Evolutionary conservation across 2,329 filamentous ascomycete species (phyloP).

Genomic region (Sphaerulina populicola): DNA sequence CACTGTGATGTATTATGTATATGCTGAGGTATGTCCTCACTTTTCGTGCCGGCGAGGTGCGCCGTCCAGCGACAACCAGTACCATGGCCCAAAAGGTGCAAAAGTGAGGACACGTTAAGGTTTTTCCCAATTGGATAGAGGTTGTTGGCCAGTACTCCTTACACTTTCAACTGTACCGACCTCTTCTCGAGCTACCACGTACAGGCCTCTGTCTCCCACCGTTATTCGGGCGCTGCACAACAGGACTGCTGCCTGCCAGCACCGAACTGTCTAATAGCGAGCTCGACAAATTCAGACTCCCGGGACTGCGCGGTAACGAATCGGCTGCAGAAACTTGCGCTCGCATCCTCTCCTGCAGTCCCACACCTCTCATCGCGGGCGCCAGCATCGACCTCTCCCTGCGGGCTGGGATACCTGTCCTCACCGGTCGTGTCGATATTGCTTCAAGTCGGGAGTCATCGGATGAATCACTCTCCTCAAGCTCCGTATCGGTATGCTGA

Average conservation of each 20-base stretch:
- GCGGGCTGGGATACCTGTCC: conserved; percentile 10
- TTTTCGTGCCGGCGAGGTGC: no score
- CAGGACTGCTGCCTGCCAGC: conserved; percentile 31
- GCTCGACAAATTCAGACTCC: conserved; percentile 30
- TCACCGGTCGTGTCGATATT: neutral
- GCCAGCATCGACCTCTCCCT: conserved; percentile 8
- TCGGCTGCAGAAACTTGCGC: conserved; percentile 27
- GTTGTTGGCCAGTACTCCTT: neutral
- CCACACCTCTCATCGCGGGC: conserved; percentile 7
- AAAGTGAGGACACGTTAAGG: no score
- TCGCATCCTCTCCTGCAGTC: conserved; percentile 28
- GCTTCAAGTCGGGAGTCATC: conserved; percentile 23
- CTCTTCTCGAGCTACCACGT: conserved; percentile 5
- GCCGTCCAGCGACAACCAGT: no score
- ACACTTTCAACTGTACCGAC: conserved; percentile 6
- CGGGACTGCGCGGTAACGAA: conserved; percentile 28
- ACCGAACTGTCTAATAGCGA: conserved; percentile 32
- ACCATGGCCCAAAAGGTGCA: no score
- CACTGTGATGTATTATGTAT: no score
- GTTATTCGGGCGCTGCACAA: conserved; percentile 23
- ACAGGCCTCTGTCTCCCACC: conserved; percentile 6
- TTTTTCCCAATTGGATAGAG: neutral
- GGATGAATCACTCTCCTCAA: conserved; percentile 35
- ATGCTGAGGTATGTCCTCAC: no score
- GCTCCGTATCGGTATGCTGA: conserved; percentile 48